Evolutionary conservation across 1,284 basidiomycete genomes (phyloP).

Genomic region (Ustanciosporium gigantosporum): DNA sequence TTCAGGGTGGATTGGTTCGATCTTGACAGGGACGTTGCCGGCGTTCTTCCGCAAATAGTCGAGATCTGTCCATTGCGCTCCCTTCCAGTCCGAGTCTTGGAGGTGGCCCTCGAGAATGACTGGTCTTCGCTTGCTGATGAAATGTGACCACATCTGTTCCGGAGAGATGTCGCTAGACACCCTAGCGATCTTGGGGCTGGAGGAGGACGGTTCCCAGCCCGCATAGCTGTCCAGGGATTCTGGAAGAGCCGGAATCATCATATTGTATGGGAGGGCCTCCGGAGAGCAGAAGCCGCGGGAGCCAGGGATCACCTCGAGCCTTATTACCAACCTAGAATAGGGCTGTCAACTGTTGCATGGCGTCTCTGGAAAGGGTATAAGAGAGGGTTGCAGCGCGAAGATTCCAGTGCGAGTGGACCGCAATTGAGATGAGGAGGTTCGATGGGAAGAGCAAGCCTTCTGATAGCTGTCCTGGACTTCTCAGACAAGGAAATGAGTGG

Average conservation of each 20-base stretch:
- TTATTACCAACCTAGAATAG: no score
- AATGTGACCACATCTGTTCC: conserved; percentile 46
- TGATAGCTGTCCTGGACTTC: background rate
- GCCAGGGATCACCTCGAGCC: no score
- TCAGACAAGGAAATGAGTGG: background rate
- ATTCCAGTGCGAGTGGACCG: no score
- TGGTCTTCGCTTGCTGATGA: conserved; percentile 46
- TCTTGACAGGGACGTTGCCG: conserved; percentile 49
- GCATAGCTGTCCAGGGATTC: conserved; percentile 19
- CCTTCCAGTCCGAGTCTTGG: conserved; percentile 44
- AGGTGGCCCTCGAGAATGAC: conserved; percentile 50
- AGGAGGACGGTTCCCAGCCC: conserved; percentile 13
- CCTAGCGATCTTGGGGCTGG: conserved; percentile 10
- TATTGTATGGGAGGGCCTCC: no score
- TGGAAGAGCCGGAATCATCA: conserved; percentile 23
- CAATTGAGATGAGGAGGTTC: no score
- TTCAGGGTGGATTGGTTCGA: conserved; percentile 53
- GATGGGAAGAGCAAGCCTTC: no score
- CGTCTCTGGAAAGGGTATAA: no score
- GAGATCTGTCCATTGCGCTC: conserved; percentile 48
- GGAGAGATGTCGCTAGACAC: conserved; percentile 23
- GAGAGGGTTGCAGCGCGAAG: no score
- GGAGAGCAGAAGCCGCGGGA: no score
- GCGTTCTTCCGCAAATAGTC: conserved; percentile 38
- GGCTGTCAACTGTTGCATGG: no score